Base-by-base conservation (phyloP, 2,329 filamentous ascomycete species). In the Aspergillus phoenicis region DNA sequence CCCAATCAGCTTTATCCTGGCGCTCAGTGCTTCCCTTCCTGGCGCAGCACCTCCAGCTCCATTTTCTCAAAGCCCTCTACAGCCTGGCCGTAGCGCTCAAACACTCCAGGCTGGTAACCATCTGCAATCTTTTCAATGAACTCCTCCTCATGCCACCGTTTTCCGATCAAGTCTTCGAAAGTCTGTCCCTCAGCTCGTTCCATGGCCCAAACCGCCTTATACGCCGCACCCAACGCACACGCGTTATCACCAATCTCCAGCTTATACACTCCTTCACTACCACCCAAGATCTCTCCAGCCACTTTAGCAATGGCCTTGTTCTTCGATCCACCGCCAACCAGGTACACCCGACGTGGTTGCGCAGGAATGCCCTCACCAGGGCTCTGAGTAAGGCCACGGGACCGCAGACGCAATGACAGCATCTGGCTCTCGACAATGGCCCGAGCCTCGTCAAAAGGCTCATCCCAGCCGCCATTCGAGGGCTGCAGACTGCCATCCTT, bases 211-310 rank as follows among this genome's bases (percentile, higher is more conserved):
- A 96, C 88, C 13, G 95, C 94, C 80, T 98, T 98, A 79, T 98
- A 97, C 26, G 94, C 94, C 6, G 92, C 92, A 13, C 95, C 95
- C 13, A 98, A 80, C 10, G 94, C 95, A 78, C 95, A 99, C 2
- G 95, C 94, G 78, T 96, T 97, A 26, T 93, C 93, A 26, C 95
- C 94, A 5, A 98, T 92, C 73, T 98, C 93, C 13, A 99, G 86
- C 77, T 90, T 91, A 80, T 92, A 99, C 26, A 98, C 91, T 24
- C 95, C 95, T 64, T 98, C 95, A 2, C 84, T 85, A 36, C 91
- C 91, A 56, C 95, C 95, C 2, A 99, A 85, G 2, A 98, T 92
- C 70, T 97, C 89, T 26, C 93, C 94, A 4, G 93, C 85, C 52
- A 96, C 87, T 61, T 88, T 84, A 5, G 93, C 91, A 69, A 98